These are phyloP conservation scores for Acmispon strigosus DNA, from an alignment of 306 rosid species.

Conservation along the genomic window DNA sequence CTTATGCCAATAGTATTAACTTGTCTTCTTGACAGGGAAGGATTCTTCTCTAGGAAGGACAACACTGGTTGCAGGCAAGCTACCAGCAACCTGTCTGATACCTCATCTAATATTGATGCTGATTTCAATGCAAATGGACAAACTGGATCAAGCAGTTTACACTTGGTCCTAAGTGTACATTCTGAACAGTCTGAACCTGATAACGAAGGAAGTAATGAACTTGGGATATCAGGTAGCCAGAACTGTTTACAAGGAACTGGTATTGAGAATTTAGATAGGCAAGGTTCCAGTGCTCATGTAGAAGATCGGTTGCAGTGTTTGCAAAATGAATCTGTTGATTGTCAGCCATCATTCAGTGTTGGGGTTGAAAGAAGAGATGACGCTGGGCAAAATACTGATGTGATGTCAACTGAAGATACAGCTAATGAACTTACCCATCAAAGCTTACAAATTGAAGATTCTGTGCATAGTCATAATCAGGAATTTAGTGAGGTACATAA, in stretches of 20 bases:
- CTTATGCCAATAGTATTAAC: not conserved
- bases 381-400: slow-evolving; percentile 30
- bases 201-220: slow-evolving; percentile 20
- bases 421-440: slow-evolving; percentile 22
- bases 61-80: slow-evolving; percentile 49
- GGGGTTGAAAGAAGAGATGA: slow-evolving; percentile 26
- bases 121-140: slow-evolving; percentile 33
- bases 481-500: slow-evolving; percentile 27
- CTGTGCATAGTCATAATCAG: slow-evolving; percentile 26
- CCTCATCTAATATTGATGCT: slow-evolving; percentile 35
- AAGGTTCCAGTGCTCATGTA: slow-evolving; percentile 28
- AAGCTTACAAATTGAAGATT: slow-evolving; percentile 26
- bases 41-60: slow-evolving; percentile 60
- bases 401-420: slow-evolving; percentile 20
- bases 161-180: slow-evolving; percentile 27
- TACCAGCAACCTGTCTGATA: slow-evolving; percentile 41
- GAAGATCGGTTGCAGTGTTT: slow-evolving; percentile 36
- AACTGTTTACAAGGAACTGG: slow-evolving; percentile 30
- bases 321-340: slow-evolving; percentile 31
- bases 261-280: slow-evolving; percentile 29
- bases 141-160: slow-evolving; percentile 36
- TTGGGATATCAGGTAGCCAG: slow-evolving; percentile 26
- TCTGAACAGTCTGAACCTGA: slow-evolving; percentile 27
- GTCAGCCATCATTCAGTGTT: slow-evolving; percentile 18
- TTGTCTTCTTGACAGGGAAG: slow-evolving; percentile 63